Evolutionary conservation across 2,329 filamentous ascomycete genomes (phyloP).

Genomic region (Cryphonectria naterciae): DNA sequence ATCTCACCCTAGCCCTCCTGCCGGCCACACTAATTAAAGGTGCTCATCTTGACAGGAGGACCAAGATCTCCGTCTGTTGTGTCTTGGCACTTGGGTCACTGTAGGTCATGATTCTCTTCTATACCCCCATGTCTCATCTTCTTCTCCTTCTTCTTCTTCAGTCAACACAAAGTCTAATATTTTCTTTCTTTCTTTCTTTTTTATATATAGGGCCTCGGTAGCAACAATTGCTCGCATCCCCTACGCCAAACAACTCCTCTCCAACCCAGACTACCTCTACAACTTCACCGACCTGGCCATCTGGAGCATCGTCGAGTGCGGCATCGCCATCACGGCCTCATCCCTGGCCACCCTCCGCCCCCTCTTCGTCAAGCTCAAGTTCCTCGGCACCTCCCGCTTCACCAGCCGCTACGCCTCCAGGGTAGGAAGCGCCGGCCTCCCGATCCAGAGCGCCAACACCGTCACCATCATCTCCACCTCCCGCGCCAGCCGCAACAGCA

Average conservation of each 20-base stretch:
- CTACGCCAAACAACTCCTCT: conserved; percentile 44
- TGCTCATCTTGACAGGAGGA: conserved; percentile 40
- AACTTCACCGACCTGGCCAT: conserved; percentile 47
- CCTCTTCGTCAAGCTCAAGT: conserved; percentile 24
- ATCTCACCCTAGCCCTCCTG: conserved; percentile 43
- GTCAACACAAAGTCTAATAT: not conserved
- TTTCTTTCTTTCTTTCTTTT: conserved; percentile 16
- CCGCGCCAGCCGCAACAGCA: conserved; percentile 12
- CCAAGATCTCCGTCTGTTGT: conserved; percentile 37
- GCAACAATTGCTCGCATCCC: conserved; percentile 49
- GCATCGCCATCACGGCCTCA: conserved; percentile 45
- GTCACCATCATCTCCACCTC: conserved; percentile 24
- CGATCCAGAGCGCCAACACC: conserved; percentile 22
- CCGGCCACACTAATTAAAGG: conserved; percentile 43
- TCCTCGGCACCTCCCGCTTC: conserved; percentile 21
- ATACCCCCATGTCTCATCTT: not conserved
- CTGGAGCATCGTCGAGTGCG: conserved; percentile 49
- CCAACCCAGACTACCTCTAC: conserved; percentile 44
- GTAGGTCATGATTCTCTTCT: conserved; percentile 36
- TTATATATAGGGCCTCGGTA: conserved; percentile 40
- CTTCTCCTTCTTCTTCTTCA: not conserved
- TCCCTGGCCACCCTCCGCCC: conserved; percentile 42
- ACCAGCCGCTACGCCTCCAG: conserved; percentile 22
- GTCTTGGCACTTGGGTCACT: conserved; percentile 42
- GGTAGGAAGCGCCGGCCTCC: conserved; percentile 16